A percentile compares a stretch with the other conserved stretches of the same genome.
Conservation (phyloP, 225 moss, liverwort and hornwort genomes). For the Ulota crispa region DNA sequence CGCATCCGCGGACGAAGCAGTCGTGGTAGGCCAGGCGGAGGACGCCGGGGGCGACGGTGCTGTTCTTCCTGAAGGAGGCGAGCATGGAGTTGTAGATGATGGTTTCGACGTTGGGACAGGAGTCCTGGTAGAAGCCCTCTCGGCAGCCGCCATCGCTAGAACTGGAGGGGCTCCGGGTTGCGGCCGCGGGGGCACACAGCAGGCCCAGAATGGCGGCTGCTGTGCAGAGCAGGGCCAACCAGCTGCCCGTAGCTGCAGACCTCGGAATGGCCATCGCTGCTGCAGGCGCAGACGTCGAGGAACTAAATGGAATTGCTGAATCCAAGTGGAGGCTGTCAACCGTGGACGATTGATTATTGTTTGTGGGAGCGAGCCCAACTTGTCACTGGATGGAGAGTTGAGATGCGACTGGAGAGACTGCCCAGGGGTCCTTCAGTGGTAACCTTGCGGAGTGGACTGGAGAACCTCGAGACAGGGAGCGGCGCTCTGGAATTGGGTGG, state of each 20-base stretch:
- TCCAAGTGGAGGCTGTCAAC: no score
- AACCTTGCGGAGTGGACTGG: neutral
- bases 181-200: neutral
- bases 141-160: neutral
- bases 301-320: no score
- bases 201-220: neutral
- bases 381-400: neutral
- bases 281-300: neutral
- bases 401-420: neutral
- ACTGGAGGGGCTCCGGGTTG: neutral
- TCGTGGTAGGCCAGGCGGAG: slow-evolving; percentile 37
- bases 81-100: slow-evolving; percentile 25
- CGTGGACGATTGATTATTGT: neutral
- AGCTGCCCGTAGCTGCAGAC: neutral
- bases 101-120: slow-evolving; percentile 28
- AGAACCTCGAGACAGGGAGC: neutral
- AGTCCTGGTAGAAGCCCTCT: neutral
- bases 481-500: neutral
- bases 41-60: slow-evolving; percentile 29
- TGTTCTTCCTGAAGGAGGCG: slow-evolving; percentile 2
- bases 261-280: neutral
- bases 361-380: neutral
- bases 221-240: neutral
- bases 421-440: no score
- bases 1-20: slow-evolving; percentile 52